Evolutionary conservation across 768 basidiomycete genomes (phyloP).

Genomic region (Suillus americanus): DNA sequence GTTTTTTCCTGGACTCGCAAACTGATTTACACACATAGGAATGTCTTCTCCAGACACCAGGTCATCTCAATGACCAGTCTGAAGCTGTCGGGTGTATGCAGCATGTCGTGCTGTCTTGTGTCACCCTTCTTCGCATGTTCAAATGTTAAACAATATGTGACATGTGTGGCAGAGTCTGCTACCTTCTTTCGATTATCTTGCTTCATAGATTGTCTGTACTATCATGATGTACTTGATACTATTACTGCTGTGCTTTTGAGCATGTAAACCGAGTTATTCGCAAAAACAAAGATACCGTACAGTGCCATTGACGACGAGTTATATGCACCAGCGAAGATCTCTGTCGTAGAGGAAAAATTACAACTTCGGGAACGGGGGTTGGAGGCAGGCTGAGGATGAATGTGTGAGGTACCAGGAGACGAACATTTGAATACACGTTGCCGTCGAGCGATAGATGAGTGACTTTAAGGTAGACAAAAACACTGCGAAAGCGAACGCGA

Average conservation of each 20-base stretch:
- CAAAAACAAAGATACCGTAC: too few relatives aligned
- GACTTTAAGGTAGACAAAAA: too few relatives aligned
- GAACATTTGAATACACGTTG: too few relatives aligned
- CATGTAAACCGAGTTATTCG: background rate
- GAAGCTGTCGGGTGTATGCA: background rate
- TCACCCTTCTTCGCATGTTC: background rate
- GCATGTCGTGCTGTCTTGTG: background rate
- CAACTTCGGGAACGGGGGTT: too few relatives aligned
- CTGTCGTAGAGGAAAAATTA: too few relatives aligned
- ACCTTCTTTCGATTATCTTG: background rate
- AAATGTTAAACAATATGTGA: background rate
- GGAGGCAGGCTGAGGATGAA: too few relatives aligned
- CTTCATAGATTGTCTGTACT: background rate
- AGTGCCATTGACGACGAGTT: too few relatives aligned
- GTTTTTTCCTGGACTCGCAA: background rate
- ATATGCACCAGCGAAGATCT: too few relatives aligned
- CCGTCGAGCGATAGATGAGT: too few relatives aligned
- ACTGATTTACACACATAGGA: background rate
- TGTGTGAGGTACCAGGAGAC: too few relatives aligned
- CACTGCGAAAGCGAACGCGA: too few relatives aligned
- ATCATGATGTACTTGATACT: background rate
- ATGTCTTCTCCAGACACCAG: background rate
- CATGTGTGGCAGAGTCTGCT: background rate
- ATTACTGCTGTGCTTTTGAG: background rate
- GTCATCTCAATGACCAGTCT: background rate